Conservation (phyloP, 352 stramenopile genomes). For the Phytophthora cactorum region DNA sequence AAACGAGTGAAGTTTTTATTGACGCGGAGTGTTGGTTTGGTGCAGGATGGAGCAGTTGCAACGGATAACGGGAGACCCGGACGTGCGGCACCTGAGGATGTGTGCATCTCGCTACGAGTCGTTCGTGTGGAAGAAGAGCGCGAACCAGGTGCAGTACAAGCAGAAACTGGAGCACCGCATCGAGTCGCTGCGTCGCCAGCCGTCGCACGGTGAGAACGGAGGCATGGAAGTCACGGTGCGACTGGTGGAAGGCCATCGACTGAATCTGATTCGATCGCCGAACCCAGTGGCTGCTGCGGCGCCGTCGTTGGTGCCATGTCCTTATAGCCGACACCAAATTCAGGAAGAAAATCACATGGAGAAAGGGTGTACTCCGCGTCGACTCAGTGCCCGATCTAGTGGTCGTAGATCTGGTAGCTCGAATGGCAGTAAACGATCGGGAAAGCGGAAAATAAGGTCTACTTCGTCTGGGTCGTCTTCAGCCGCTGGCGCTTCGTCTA, state of each 20-base stretch:
- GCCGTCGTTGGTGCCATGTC: conserved; percentile 17
- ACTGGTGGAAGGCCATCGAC: conserved; percentile 34
- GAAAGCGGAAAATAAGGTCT: conserved; percentile 34
- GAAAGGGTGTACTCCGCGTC: neutral
- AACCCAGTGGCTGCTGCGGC: conserved; percentile 1
- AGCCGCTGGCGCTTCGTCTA: conserved; percentile 4
- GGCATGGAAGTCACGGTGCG: conserved; percentile 25
- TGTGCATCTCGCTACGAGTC: conserved; percentile 74
- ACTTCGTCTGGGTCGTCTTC: conserved; percentile 21
- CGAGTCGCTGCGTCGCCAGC: conserved; percentile 63
- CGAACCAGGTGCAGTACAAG: conserved; percentile 72
- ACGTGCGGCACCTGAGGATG: conserved; percentile 60
- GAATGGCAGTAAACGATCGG: conserved; percentile 29
- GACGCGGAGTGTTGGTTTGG: neutral
- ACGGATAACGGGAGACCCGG: conserved; percentile 60
- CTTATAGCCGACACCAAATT: conserved; percentile 12
- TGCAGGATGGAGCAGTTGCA: conserved; percentile 63
- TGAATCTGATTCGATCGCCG: conserved; percentile 30
- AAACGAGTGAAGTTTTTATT: neutral
- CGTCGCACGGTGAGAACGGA: conserved; percentile 44
- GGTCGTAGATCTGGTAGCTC: conserved; percentile 17
- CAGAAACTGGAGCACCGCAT: conserved; percentile 73
- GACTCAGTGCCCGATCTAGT: conserved; percentile 17
- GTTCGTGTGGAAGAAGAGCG: conserved; percentile 75
- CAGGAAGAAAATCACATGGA: conserved; percentile 4